Conservation (phyloP, 2,329 filamentous ascomycete genomes). For the Diaporthe ampelina region DNA sequence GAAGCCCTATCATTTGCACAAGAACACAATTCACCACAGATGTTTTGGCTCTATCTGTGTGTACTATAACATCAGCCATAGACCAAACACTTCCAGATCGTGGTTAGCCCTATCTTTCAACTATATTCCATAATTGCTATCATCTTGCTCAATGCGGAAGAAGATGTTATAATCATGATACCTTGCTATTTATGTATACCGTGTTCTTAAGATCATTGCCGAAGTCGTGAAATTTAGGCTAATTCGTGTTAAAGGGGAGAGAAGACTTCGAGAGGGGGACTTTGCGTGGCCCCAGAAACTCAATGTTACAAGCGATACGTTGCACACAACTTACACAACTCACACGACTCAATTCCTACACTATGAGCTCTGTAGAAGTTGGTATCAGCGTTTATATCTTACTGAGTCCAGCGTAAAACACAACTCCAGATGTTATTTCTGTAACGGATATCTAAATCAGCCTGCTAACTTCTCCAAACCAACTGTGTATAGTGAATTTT, state of each 20-base stretch:
- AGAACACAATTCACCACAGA: neutral
- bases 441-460: neutral
- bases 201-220: neutral
- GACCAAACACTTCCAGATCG: neutral
- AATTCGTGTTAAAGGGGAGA: neutral
- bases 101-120: neutral
- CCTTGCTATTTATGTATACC: neutral
- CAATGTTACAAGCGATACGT: neutral
- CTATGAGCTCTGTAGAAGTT: neutral
- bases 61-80: neutral
- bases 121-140: too few species aligned
- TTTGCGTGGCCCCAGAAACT: neutral
- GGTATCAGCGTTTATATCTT: neutral
- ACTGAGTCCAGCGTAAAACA: neutral
- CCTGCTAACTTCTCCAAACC: neutral
- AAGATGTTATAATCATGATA: neutral
- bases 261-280: neutral
- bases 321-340: neutral
- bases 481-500: too few species aligned
- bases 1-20: neutral
- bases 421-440: neutral
- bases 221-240: neutral
- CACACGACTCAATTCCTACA: neutral
- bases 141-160: neutral
- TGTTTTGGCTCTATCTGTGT: neutral